These are phyloP conservation scores for Mitragyna speciosa DNA, from an alignment of 257 asterid species.

Conservation along the genomic window DNA sequence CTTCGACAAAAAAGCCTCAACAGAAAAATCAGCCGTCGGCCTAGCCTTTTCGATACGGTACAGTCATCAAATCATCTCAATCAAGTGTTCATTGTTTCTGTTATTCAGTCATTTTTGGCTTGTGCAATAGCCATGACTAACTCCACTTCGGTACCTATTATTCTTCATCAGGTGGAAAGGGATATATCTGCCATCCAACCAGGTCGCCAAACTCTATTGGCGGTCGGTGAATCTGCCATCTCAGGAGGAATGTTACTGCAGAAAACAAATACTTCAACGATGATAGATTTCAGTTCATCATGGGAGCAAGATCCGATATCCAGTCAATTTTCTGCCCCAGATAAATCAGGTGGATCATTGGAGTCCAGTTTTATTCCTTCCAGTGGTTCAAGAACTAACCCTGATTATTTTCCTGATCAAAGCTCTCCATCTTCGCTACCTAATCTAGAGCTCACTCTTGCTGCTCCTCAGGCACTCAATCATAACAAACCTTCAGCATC, in stretches of 20 bases:
- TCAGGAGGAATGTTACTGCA: conserved; percentile 5
- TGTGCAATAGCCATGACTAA: background rate
- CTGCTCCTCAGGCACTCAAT: conserved; percentile 11
- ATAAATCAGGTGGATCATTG: background rate
- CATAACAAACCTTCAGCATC: conserved; percentile 8
- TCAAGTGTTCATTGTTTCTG: no score
- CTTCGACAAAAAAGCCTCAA: conserved; percentile 15
- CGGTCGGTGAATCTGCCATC: background rate
- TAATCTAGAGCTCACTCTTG: conserved; percentile 30
- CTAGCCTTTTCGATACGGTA: conserved; percentile 35
- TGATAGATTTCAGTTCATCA: conserved; percentile 19
- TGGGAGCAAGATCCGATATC: conserved; percentile 12
- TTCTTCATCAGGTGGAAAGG: conserved; percentile 18
- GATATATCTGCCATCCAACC: conserved; percentile 4
- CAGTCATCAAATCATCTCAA: background rate
- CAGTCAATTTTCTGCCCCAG: conserved; percentile 3
- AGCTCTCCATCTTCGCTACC: conserved; percentile 2
- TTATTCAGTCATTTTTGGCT: background rate
- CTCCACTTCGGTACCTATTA: no score
- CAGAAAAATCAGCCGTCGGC: conserved; percentile 17
- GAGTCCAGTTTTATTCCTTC: background rate
- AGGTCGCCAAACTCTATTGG: background rate
- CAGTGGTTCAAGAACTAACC: background rate
- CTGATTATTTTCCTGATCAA: background rate
- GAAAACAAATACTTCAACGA: background rate